These are phyloP conservation scores for Soucietia sequanensis DNA, from an alignment of 805 yeast species.

Conservation along the genomic window DNA sequence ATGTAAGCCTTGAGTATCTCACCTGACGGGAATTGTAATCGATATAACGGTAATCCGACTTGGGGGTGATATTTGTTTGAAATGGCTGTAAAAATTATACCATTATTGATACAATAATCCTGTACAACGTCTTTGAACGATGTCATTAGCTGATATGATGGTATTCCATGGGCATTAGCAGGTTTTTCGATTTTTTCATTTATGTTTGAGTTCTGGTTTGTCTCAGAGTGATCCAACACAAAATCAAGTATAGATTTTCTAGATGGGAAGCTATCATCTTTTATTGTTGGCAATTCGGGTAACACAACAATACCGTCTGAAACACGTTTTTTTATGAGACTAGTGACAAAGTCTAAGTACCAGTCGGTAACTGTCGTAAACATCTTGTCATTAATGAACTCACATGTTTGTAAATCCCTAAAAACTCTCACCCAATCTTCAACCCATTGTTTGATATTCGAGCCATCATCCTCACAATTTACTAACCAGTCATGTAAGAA, in stretches of 20 bases:
- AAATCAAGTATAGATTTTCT: too few relatives aligned
- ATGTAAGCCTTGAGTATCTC: conserved; percentile 47
- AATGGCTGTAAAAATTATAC: conserved; percentile 41
- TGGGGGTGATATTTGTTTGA: conserved; percentile 27
- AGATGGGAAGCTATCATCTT: conserved; percentile 7
- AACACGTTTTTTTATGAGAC: conserved; percentile 6
- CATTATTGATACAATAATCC: conserved; percentile 53
- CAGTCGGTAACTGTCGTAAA: too few relatives aligned
- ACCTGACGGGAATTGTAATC: conserved; percentile 33
- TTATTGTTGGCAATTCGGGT: conserved; percentile 11
- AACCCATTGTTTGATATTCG: conserved; percentile 1
- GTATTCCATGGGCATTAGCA: background rate
- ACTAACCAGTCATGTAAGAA: conserved; percentile 15
- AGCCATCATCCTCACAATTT: too few relatives aligned
- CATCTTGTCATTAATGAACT: too few relatives aligned
- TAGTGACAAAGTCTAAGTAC: conserved; percentile 19
- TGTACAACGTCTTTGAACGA: conserved; percentile 67
- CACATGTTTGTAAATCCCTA: too few relatives aligned
- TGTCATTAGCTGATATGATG: conserved; percentile 35
- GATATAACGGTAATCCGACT: conserved; percentile 46
- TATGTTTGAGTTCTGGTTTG: too few relatives aligned
- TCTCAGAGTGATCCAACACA: too few relatives aligned
- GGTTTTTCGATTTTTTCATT: background rate
- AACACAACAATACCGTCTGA: background rate
- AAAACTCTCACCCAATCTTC: conserved; percentile 1